Evolutionary conservation across 2,329 filamentous ascomycete genomes (phyloP), one percentile per base, ranked within the genome.

Genomic region (Talaromyces sp.): DNA sequence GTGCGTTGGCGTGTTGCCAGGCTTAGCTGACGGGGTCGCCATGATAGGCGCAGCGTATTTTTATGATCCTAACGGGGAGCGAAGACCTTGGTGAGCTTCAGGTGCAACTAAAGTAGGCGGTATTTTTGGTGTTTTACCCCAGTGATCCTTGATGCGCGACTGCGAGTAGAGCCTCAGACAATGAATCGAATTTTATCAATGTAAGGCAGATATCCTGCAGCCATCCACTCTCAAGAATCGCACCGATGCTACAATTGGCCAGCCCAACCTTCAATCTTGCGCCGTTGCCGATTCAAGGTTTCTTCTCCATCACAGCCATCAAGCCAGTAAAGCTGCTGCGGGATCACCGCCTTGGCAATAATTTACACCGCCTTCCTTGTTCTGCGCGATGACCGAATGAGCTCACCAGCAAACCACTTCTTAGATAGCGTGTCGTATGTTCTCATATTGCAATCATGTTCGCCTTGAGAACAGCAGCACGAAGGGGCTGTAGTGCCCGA

Each of bases 11-110:
- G 75, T 77, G 30, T 74, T 67, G 47, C 67, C 73, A 22, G 73
- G 72, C 54, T 75, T 77, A 22, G 75, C 72, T 24, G 74, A 75
- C 11, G 75, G 75, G 22, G 75, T 78, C 29, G 75, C 74, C 75
- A 78, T 78, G 51, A 13, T 63, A 17, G 20, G 41, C 51, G 27
- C 32, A 43, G 50, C 6, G 11, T 30, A 3, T 9, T 14, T 20
- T 19, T 29, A 33, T 33, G 8, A 9, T 22, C 27, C n/a, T 19
- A 6, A 19, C 14, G 7, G 13, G 9, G 13, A 22, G 14, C 13
- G 10, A 22, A 11, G 16, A n/a, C 13, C 36, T 35, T 4, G 6
- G 14, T 41, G 19, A 40, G 37, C 7, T 8, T 14, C 17, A 42
- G 22, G 13, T 24, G 35, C 37, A 16, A 30, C 29, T 20, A 14